Base-by-base conservation (phyloP, 345 rosid species). In the Eucalyptus marginata region DNA sequence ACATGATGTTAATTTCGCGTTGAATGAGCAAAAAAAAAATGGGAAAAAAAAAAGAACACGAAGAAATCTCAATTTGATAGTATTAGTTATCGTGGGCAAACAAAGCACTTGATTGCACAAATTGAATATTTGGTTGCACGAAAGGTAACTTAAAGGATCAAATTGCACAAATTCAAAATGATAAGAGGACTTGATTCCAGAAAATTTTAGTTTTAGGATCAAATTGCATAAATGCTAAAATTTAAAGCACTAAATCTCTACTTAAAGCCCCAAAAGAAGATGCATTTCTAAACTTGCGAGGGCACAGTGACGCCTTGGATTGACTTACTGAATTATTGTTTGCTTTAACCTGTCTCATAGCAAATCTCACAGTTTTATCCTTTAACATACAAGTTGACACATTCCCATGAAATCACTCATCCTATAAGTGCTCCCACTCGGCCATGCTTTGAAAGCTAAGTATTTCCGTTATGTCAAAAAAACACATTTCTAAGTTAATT, bases 301-400 rank as follows among this genome's bases (percentile, higher is more conserved):
- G 24, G 25, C 58, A 52, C 5, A 3, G 0, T 18, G 58, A 52
- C 0, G 10, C 25, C 9, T 52, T 0, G 1, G 5, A 52, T 52
- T 20, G 10, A 20, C 25, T 52, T 18, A 8, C 4, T 18, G 2
- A 52, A 52, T 1, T 52, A 7, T 52, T 20, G 0, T 20, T 3
- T 1, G 10, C 10, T 52, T 18, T 52, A 3, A 7, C 58, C 0
- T 20, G 1, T 52, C 5, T 52, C 2, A 3, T 52, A 18, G 0
- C 4, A 3, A 52, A 7, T 52, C 1, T 52, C 5, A 52, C 0
- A 1, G 25, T 18, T 52, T 52, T 18, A 4, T 52, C 10, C 2
- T 52, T 3, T 52, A 52, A 52, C 25, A 52, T 0, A 18, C 9
- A 52, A 2, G 25, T 52, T 8, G 58, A 52, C 58, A 52, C 25